Evolutionary conservation across 1,139 yeast species (phyloP).

Genomic region (Suhomyces choctaworum): DNA sequence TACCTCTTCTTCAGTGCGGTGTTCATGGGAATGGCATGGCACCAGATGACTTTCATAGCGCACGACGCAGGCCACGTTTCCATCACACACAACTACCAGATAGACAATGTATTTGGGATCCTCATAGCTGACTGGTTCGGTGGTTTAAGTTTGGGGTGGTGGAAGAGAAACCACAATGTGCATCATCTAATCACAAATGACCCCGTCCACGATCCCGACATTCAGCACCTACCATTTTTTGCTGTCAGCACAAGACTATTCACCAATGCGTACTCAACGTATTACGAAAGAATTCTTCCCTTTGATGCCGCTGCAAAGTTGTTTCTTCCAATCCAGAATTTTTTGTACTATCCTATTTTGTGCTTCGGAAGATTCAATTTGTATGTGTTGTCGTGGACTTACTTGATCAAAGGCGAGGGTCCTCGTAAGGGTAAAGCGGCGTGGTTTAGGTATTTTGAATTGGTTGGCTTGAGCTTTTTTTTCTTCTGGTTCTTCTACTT

Average conservation of each 20-base stretch:
- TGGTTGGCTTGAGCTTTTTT: conserved; percentile 66
- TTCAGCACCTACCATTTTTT: conserved; percentile 88
- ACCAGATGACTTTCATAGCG: conserved; percentile 81
- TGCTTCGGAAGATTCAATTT: conserved; percentile 85
- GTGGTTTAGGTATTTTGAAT: conserved; percentile 79
- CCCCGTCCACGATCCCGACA: conserved; percentile 92
- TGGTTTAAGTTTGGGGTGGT: conserved; percentile 91
- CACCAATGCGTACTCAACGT: conserved; percentile 71
- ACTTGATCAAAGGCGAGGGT: conserved; percentile 69
- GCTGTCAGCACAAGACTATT: conserved; percentile 78
- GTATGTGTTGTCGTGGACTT: conserved; percentile 78
- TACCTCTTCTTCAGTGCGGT: conserved; percentile 61
- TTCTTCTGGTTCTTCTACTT: conserved; percentile 79
- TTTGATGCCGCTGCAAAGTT: conserved; percentile 66
- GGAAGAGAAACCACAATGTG: conserved; percentile 91
- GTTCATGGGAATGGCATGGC: conserved; percentile 79
- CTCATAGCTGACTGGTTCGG: conserved; percentile 76
- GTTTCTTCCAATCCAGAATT: conserved; percentile 64
- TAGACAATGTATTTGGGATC: conserved; percentile 77
- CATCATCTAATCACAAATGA: conserved; percentile 88
- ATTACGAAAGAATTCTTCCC: conserved; percentile 64
- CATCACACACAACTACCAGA: conserved; percentile 75
- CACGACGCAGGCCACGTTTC: conserved; percentile 90
- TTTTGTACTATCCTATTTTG: conserved; percentile 73
- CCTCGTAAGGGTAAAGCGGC: conserved; percentile 83